These are phyloP conservation scores for Ilyonectria destructans DNA, from an alignment of 2,329 filamentous ascomycete species.

Conservation along the genomic window DNA sequence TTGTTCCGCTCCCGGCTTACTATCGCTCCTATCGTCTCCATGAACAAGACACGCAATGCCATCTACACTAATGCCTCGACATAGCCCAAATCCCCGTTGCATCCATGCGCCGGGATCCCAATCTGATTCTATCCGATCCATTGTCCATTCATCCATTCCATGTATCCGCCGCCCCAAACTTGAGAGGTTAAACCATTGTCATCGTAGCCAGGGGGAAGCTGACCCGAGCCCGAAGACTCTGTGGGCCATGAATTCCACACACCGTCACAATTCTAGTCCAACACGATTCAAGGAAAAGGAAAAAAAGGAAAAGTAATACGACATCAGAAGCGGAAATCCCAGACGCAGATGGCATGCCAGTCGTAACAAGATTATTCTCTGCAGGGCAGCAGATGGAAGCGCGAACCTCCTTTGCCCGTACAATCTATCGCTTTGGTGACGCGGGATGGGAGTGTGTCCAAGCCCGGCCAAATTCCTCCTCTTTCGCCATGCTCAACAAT, in stretches of 20 bases:
- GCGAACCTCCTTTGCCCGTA: slow-evolving; percentile 58
- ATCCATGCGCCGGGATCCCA: slow-evolving; percentile 5
- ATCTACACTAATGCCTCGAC: slow-evolving; percentile 23
- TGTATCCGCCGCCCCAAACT: not conserved
- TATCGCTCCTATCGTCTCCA: slow-evolving; percentile 2
- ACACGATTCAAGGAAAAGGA: slow-evolving; percentile 16
- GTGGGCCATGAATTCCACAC: not conserved
- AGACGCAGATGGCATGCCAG: slow-evolving; percentile 48
- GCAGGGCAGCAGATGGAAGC: slow-evolving; percentile 51
- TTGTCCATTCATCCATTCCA: slow-evolving; percentile 8
- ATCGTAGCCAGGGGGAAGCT: not conserved
- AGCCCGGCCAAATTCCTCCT: slow-evolving; percentile 46
- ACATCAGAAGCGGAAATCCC: slow-evolving; percentile 19
- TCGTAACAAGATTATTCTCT: slow-evolving; percentile 53
- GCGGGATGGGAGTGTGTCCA: slow-evolving; percentile 40
- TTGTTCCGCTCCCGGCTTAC: slow-evolving; percentile 3
- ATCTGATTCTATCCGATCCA: slow-evolving; percentile 12
- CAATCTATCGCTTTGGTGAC: slow-evolving; percentile 56
- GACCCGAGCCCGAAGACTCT: not conserved
- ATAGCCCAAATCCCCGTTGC: slow-evolving; percentile 1
- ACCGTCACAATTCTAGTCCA: slow-evolving; percentile 10
- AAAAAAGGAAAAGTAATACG: slow-evolving; percentile 17
- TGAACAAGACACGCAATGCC: slow-evolving; percentile 21
- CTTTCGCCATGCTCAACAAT: slow-evolving; percentile 46
- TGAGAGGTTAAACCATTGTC: not conserved